These are phyloP conservation scores for Aspergillus sp. DNA, from an alignment of 2,329 filamentous ascomycete genomes.

Conservation along the genomic window DNA sequence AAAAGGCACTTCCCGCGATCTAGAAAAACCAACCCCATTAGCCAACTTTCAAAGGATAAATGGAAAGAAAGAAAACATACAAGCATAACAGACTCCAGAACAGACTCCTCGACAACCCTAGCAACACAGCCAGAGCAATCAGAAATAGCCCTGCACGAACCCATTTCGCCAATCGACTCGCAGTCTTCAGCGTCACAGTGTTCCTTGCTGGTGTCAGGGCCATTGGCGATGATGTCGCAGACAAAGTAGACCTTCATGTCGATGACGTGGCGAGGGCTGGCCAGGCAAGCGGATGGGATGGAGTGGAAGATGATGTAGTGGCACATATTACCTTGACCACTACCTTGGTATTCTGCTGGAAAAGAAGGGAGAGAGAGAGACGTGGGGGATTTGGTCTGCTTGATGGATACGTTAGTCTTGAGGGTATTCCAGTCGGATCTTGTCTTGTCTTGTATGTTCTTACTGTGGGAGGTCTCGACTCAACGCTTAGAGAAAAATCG, in stretches of 20 bases:
- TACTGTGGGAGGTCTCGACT: too few species aligned
- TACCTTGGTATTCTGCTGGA: too few species aligned
- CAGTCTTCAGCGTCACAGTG: constrained; percentile 1
- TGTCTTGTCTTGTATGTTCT: too few species aligned
- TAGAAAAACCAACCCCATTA: neutral
- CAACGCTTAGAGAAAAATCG: too few species aligned
- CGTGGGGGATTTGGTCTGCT: too few species aligned
- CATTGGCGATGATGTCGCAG: neutral
- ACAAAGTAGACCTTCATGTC: neutral
- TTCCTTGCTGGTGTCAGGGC: neutral
- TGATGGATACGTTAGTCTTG: too few species aligned
- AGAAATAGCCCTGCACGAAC: neutral
- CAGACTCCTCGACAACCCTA: neutral
- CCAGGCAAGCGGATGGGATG: neutral
- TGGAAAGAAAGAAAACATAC: neutral
- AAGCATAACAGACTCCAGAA: neutral
- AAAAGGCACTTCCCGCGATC: too few species aligned
- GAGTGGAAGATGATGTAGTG: neutral
- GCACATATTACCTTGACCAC: neutral
- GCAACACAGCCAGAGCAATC: neutral
- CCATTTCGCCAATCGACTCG: neutral
- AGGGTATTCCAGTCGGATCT: too few species aligned
- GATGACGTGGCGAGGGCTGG: neutral
- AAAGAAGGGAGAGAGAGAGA: too few species aligned
- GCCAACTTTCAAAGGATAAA: neutral